Percentiles rank a stretch among this genome's conserved stretches.
phyloP scores from a whole-genome alignment of 1,284 basidiomycete genomes.

The Mycosarcoma mackinlayi region DNA sequence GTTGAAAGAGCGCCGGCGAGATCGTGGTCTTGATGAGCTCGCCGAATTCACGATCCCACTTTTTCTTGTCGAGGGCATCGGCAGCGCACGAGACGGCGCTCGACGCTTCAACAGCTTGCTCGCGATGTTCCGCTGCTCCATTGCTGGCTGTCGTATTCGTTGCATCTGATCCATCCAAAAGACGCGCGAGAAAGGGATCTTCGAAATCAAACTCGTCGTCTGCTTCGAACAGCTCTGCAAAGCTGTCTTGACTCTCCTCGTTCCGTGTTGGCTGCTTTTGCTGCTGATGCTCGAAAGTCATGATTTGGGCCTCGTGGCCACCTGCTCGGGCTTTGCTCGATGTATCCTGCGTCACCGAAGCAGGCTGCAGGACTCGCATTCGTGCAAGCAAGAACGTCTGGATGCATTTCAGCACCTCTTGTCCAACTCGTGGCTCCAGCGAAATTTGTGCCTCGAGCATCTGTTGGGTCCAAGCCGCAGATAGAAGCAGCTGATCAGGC shows the following conservation, averaged over 20 bases:
- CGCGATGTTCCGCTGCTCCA: conserved; percentile 66
- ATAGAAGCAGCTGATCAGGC: conserved; percentile 77
- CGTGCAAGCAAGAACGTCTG: conserved; percentile 78
- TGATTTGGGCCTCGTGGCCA: not conserved
- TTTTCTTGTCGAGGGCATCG: conserved; percentile 23
- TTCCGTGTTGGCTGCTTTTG: conserved; percentile 5
- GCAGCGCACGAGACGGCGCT: conserved; percentile 68
- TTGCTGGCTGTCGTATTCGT: conserved; percentile 58
- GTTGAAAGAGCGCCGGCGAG: conserved; percentile 75
- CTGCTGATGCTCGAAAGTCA: conserved; percentile 2
- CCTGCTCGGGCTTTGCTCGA: conserved; percentile 68
- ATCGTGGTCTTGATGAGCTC: conserved; percentile 74
- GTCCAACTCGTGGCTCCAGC: conserved; percentile 72
- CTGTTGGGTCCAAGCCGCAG: conserved; percentile 74
- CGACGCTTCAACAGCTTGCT: not conserved
- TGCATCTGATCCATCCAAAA: conserved; percentile 71
- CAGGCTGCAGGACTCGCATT: conserved; percentile 66
- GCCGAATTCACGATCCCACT: conserved; percentile 38
- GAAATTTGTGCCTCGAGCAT: conserved; percentile 74
- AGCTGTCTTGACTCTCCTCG: conserved; percentile 77
- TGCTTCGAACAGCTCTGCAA: conserved; percentile 73
- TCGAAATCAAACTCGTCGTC: conserved; percentile 73
- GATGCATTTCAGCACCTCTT: conserved; percentile 75
- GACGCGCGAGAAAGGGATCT: conserved; percentile 74
- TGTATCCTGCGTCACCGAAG: not conserved